A percentile compares a stretch with the other conserved stretches of the same genome.
phyloP scores from a whole-genome alignment of 2,329 filamentous ascomycete species.

The Colletotrichum truncatum region DNA sequence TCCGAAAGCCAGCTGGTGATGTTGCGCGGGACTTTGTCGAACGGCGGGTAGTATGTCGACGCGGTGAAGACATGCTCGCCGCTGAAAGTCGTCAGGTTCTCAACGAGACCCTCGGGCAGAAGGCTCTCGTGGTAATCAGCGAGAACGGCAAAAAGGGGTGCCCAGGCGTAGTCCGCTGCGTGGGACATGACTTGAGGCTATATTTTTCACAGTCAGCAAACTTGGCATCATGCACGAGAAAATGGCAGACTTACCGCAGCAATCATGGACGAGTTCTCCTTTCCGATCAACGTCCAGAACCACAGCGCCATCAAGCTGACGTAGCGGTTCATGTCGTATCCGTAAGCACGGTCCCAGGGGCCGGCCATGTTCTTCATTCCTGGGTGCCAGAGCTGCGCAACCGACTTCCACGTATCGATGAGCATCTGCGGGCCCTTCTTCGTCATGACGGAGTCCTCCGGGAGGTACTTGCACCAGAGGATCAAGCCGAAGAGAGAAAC shows the following conservation, averaged over 20 bases:
- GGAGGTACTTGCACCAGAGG: slow-evolving; percentile 68
- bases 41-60: slow-evolving; percentile 66
- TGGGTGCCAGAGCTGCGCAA: slow-evolving; percentile 65
- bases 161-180: slow-evolving; percentile 66
- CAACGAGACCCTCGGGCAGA: slow-evolving; percentile 50
- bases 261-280: slow-evolving; percentile 48
- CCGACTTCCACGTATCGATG: slow-evolving; percentile 59
- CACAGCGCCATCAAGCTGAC: slow-evolving; percentile 65
- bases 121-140: slow-evolving; percentile 58
- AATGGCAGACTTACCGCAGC: slow-evolving; percentile 37
- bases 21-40: slow-evolving; percentile 64
- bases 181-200: slow-evolving; percentile 65
- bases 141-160: slow-evolving; percentile 64
- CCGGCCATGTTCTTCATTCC: slow-evolving; percentile 69
- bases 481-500: slow-evolving; percentile 68
- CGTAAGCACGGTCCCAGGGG: slow-evolving; percentile 71
- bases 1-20: slow-evolving; percentile 66
- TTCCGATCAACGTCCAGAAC: slow-evolving; percentile 66
- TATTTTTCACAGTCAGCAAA: slow-evolving; percentile 1
- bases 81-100: slow-evolving; percentile 54
- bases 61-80: slow-evolving; percentile 62
- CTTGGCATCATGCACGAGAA: neutral
- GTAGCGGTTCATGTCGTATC: slow-evolving; percentile 71
- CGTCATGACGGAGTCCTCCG: slow-evolving; percentile 61
- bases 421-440: slow-evolving; percentile 62